Conservation (phyloP, 2,329 filamentous ascomycete species). For the Penicillium palitans region DNA sequence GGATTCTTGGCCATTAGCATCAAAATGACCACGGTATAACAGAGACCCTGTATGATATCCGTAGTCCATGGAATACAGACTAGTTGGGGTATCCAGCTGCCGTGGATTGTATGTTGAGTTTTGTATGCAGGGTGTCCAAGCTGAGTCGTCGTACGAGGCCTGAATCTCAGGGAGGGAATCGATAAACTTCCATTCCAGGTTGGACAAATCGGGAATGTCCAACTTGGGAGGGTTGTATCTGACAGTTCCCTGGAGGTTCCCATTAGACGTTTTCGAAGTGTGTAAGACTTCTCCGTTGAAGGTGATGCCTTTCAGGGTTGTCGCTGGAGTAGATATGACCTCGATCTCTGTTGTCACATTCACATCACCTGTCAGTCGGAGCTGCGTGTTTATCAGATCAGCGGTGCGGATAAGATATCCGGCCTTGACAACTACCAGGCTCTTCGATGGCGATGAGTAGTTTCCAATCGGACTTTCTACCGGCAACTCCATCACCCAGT, state of each 20-base stretch:
- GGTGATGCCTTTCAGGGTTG: background rate
- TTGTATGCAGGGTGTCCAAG: slow-evolving; percentile 13
- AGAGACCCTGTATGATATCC: slow-evolving; percentile 33
- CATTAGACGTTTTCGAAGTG: background rate
- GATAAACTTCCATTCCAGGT: slow-evolving; percentile 20
- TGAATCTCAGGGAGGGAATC: slow-evolving; percentile 18
- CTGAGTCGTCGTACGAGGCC: slow-evolving; percentile 13
- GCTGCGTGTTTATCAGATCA: background rate
- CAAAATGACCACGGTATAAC: slow-evolving; percentile 33
- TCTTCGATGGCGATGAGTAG: slow-evolving; percentile 25
- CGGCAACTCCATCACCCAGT: slow-evolving; percentile 33
- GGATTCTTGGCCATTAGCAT: slow-evolving; percentile 26
- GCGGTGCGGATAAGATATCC: slow-evolving; percentile 31
- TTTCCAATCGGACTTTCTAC: slow-evolving; percentile 19
- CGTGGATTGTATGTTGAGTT: slow-evolving; percentile 13
- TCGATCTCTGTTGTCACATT: slow-evolving; percentile 21
- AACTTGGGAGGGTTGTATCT: slow-evolving; percentile 9
- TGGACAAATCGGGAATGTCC: slow-evolving; percentile 10
- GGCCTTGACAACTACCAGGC: slow-evolving; percentile 26
- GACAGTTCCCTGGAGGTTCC: slow-evolving; percentile 7
- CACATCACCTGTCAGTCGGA: slow-evolving; percentile 17
- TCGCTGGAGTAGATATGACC: slow-evolving; percentile 13
- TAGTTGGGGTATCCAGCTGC: slow-evolving; percentile 22
- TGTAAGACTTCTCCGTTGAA: slow-evolving; percentile 14
- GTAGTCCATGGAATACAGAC: slow-evolving; percentile 33